phyloP scores from a whole-genome alignment of 2,329 filamentous ascomycete species.

The Trichoderma gracile region DNA sequence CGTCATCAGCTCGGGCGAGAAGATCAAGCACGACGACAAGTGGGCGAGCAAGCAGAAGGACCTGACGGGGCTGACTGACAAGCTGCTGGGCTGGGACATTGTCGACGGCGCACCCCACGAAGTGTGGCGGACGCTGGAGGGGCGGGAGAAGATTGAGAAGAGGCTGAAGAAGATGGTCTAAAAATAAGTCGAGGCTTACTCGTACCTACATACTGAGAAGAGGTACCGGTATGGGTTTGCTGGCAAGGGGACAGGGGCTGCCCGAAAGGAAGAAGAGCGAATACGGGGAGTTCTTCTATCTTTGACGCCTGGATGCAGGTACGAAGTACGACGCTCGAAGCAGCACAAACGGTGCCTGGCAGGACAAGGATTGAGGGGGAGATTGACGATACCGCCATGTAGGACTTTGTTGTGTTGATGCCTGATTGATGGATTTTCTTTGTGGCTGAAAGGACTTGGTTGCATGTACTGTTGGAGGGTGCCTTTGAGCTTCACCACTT shows the following conservation, averaged over 20 bases:
- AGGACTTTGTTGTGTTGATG: not conserved
- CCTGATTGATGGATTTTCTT: not conserved
- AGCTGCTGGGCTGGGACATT: conserved; percentile 80
- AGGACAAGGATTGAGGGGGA: not conserved
- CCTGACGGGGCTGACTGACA: conserved; percentile 75
- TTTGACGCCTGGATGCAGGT: not conserved
- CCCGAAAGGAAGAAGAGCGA: conserved; percentile 6
- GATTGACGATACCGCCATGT: not conserved
- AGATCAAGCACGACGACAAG: conserved; percentile 62
- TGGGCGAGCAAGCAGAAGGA: conserved; percentile 89
- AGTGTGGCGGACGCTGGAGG: conserved; percentile 77
- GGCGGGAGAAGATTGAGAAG: conserved; percentile 74
- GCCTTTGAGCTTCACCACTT: too few relatives aligned
- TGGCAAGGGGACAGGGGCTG: not conserved
- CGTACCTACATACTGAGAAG: too few relatives aligned
- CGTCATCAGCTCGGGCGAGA: conserved; percentile 78
- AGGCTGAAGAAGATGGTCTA: conserved; percentile 68
- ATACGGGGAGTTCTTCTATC: conserved; percentile 1
- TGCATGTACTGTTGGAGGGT: not conserved
- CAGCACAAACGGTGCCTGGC: not conserved
- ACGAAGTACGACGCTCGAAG: not conserved
- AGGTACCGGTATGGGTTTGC: too few relatives aligned
- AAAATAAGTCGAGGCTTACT: conserved; percentile 27
- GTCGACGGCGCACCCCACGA: conserved; percentile 82
- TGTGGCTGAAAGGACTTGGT: not conserved